Conservation (phyloP, 805 yeast species). For the Candida maltosa region DNA sequence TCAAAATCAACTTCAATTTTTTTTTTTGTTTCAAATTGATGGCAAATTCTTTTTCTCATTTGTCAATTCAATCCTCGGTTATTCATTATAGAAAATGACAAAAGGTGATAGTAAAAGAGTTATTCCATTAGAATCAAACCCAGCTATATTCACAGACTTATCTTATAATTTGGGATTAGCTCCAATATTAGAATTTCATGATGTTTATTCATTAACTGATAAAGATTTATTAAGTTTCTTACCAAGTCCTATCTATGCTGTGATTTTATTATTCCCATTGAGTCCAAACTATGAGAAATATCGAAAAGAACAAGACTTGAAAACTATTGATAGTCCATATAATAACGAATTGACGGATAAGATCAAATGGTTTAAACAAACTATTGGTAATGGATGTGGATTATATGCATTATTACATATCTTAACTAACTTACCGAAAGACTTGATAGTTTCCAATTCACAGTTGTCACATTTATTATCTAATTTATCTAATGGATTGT, state of each 20-base stretch:
- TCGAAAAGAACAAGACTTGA: conserved; percentile 39
- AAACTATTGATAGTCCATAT: conserved; percentile 4
- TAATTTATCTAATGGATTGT: conserved; percentile 10
- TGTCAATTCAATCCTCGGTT: no score
- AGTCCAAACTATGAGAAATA: conserved; percentile 57
- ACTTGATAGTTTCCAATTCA: conserved; percentile 40
- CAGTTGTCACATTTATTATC: conserved; percentile 12
- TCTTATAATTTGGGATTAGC: conserved; percentile 67
- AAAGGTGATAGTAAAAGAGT: conserved; percentile 33
- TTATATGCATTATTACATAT: conserved; percentile 79
- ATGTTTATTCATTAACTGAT: conserved; percentile 82
- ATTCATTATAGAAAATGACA: no score
- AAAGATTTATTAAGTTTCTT: conserved; percentile 74
- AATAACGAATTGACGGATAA: conserved; percentile 25
- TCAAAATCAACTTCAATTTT: no score
- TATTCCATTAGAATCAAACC: conserved; percentile 89
- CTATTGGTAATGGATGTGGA: conserved; percentile 89
- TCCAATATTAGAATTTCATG: conserved; percentile 61
- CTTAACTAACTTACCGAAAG: conserved; percentile 44
- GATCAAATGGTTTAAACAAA: conserved; percentile 79
- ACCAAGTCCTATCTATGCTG: conserved; percentile 76
- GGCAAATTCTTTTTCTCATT: no score
- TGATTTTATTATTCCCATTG: conserved; percentile 81
- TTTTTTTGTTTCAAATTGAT: no score
- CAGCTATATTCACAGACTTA: conserved; percentile 72